Conservation (phyloP, 805 yeast genomes). For the Pichia scutulata region DNA sequence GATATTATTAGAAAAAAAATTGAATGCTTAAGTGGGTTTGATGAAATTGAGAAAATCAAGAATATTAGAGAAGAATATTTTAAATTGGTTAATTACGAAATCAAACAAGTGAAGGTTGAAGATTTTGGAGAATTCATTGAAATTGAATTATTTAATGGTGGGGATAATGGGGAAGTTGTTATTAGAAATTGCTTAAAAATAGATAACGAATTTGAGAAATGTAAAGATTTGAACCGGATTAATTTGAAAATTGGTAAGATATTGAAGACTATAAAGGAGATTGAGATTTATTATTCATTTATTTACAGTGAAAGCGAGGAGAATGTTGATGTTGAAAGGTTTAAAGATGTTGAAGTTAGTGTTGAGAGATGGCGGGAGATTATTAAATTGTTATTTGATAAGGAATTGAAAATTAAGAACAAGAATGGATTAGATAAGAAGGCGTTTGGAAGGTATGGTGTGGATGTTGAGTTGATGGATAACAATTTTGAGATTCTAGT, state of each 20-base stretch:
- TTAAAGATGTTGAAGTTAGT: conserved; percentile 32
- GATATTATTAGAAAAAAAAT: conserved; percentile 29
- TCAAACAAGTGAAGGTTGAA: conserved; percentile 12
- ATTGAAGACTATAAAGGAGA: conserved; percentile 34
- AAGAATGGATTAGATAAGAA: conserved; percentile 15
- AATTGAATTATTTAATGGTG: conserved; percentile 20
- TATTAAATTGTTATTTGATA: conserved; percentile 27
- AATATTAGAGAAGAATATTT: conserved; percentile 19
- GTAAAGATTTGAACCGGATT: conserved; percentile 51
- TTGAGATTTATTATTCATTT: conserved; percentile 35
- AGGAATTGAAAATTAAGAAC: conserved; percentile 15
- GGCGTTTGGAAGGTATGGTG: conserved; percentile 14
- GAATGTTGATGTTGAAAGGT: conserved; percentile 23
- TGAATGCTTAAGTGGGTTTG: conserved; percentile 17
- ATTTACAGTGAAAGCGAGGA: conserved; percentile 29
- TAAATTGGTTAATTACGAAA: conserved; percentile 17
- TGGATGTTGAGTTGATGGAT: conserved; percentile 7
- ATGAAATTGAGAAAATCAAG: conserved; percentile 14
- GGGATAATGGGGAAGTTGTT: conserved; percentile 17
- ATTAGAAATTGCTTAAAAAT: conserved; percentile 55
- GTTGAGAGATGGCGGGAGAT: conserved; percentile 36
- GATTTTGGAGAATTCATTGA: conserved; percentile 22
- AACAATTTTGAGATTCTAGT: conserved; percentile 24
- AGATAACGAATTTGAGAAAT: conserved; percentile 63
- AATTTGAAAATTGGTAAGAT: conserved; percentile 38